Evolutionary conservation across 371 early-diverging fungal genomes (phyloP).

Genomic region (Mortierella polycephala): DNA sequence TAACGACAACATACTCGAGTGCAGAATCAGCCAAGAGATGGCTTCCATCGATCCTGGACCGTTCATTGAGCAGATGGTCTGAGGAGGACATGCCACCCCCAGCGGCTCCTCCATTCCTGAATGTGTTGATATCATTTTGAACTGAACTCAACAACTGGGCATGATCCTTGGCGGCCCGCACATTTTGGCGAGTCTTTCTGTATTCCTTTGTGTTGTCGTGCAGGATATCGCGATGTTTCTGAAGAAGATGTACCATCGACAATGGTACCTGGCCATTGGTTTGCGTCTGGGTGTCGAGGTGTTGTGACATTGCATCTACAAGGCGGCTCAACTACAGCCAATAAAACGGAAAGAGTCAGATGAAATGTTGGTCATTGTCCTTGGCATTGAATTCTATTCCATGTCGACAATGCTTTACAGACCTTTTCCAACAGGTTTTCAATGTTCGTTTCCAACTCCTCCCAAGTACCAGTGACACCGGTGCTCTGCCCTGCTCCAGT

Average conservation of each 20-base stretch:
- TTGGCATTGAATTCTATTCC: background rate
- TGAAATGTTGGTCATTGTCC: background rate
- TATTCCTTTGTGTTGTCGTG: conserved; percentile 51
- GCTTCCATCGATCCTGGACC: conserved; percentile 50
- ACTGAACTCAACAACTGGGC: conserved; percentile 49
- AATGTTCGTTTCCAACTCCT: conserved; percentile 34
- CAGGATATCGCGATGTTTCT: conserved; percentile 43
- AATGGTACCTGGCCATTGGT: conserved; percentile 29
- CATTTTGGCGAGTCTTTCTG: conserved; percentile 49
- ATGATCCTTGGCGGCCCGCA: conserved; percentile 47
- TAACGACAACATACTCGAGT: conserved; percentile 30
- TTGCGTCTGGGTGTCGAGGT: conserved; percentile 38
- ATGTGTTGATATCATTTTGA: conserved; percentile 44
- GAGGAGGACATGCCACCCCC: conserved; percentile 35
- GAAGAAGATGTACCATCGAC: conserved; percentile 34
- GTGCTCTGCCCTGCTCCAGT: conserved; percentile 9
- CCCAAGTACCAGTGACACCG: conserved; percentile 11
- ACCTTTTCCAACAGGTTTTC: conserved; percentile 48
- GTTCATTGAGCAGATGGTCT: conserved; percentile 42
- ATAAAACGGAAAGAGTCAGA: background rate
- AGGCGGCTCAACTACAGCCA: conserved; percentile 29
- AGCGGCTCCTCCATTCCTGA: conserved; percentile 26
- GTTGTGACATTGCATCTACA: conserved; percentile 48
- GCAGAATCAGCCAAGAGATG: conserved; percentile 52
- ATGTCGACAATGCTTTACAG: background rate